These are phyloP conservation scores for Sphagnurus paluster DNA, from an alignment of 1,284 basidiomycete species.

Conservation along the genomic window DNA sequence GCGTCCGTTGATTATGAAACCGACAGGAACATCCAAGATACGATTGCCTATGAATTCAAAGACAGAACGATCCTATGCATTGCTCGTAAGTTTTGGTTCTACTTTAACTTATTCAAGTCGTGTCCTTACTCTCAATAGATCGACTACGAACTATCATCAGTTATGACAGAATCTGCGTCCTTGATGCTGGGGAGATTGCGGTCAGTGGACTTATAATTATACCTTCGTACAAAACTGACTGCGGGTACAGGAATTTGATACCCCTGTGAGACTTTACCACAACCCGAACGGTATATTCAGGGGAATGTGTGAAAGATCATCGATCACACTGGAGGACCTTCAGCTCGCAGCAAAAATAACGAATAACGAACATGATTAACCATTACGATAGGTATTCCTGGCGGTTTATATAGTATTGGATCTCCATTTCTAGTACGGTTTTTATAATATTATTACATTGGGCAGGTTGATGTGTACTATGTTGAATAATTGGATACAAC, in stretches of 20 bases:
- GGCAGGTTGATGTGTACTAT: no score
- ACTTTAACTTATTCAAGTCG: background rate
- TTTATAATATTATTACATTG: no score
- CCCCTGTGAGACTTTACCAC: slow-evolving; percentile 66
- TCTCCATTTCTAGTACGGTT: no score
- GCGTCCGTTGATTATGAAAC: slow-evolving; percentile 84
- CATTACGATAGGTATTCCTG: background rate
- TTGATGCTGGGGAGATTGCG: slow-evolving; percentile 68
- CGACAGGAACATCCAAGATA: slow-evolving; percentile 82
- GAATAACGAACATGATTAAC: slow-evolving; percentile 1
- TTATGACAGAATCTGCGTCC: slow-evolving; percentile 76
- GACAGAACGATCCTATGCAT: slow-evolving; percentile 82
- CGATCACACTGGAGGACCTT: slow-evolving; percentile 15
- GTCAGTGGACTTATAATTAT: slow-evolving; percentile 28
- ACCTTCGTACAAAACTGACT: background rate
- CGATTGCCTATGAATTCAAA: slow-evolving; percentile 81
- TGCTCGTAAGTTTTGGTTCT: slow-evolving; percentile 51
- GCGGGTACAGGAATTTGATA: slow-evolving; percentile 54
- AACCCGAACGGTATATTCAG: slow-evolving; percentile 26
- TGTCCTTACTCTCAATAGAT: slow-evolving; percentile 37
- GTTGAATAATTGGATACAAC: no score
- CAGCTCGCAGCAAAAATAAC: slow-evolving; percentile 39
- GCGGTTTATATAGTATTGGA: background rate
- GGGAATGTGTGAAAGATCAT: slow-evolving; percentile 18
- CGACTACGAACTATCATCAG: slow-evolving; percentile 75